Evolutionary conservation across 257 asterid species (phyloP).

Genomic region (Prunella vulgaris): DNA sequence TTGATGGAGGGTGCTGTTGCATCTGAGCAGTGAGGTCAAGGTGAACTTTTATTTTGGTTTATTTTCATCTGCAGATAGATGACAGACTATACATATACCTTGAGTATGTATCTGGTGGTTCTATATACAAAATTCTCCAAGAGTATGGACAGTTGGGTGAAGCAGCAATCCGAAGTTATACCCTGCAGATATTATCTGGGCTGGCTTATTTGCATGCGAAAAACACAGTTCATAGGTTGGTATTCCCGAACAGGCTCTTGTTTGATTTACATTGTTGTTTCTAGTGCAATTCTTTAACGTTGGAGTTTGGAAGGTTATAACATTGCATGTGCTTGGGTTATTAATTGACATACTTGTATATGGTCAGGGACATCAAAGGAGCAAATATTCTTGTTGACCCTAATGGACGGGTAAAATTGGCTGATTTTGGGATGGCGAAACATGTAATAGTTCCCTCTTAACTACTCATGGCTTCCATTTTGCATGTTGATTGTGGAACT

Average conservation of each 20-base stretch:
- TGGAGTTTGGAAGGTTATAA: neutral
- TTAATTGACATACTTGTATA: constrained; percentile 13
- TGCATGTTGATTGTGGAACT: neutral
- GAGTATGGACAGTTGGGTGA: constrained; percentile 69
- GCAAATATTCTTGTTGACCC: constrained; percentile 71
- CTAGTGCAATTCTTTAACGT: constrained; percentile 4
- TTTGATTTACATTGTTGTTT: constrained; percentile 6
- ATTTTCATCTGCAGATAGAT: constrained; percentile 36
- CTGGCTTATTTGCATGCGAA: constrained; percentile 58
- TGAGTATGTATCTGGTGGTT: constrained; percentile 74
- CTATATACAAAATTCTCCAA: constrained; percentile 55
- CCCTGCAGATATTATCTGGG: constrained; percentile 57
- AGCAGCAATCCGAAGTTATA: constrained; percentile 49
- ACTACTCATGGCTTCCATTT: constrained; percentile 5
- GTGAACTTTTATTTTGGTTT: constrained; percentile 7
- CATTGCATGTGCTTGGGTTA: neutral
- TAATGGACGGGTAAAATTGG: constrained; percentile 61
- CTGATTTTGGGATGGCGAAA: constrained; percentile 77
- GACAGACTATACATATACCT: constrained; percentile 54
- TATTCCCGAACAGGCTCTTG: constrained; percentile 3
- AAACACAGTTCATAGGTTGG: constrained; percentile 59
- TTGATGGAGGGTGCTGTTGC: constrained; percentile 12
- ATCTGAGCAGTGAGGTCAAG: constrained; percentile 4
- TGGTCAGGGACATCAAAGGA: constrained; percentile 64
- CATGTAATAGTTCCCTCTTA: constrained; percentile 37